A percentile compares a stretch with the other conserved stretches of the same genome.
Evolutionary conservation across 2,329 filamentous ascomycete genomes (phyloP).

Genomic region (Curvularia verruculosa): DNA sequence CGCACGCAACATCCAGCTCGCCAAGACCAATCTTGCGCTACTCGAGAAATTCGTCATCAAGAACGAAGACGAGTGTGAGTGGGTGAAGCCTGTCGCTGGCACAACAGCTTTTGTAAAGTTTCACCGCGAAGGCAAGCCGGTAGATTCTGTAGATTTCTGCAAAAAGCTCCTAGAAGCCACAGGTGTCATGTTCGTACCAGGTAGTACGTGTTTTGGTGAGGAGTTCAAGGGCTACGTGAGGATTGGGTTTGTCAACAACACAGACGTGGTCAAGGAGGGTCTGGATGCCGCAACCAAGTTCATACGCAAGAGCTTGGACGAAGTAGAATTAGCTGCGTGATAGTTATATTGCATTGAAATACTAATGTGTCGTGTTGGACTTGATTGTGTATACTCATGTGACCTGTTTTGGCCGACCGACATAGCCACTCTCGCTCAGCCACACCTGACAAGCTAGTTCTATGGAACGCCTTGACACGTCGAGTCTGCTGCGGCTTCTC

Average conservation of each 20-base stretch:
- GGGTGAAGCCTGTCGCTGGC: conserved; percentile 76
- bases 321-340: conserved; percentile 50
- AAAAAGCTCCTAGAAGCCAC: conserved; percentile 69
- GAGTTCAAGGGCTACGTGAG: conserved; percentile 76
- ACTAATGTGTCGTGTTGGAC: not conserved
- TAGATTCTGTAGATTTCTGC: conserved; percentile 77
- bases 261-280: conserved; percentile 69
- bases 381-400: not conserved
- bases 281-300: conserved; percentile 63
- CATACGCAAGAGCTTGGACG: conserved; percentile 62
- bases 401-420: not conserved
- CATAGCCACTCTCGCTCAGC: not conserved
- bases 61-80: conserved; percentile 68
- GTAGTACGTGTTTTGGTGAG: conserved; percentile 73
- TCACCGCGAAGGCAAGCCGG: conserved; percentile 62
- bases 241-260: conserved; percentile 77
- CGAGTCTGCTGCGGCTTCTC: not conserved
- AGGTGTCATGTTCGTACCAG: conserved; percentile 77
- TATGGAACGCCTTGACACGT: not conserved
- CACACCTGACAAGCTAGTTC: not conserved
- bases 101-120: conserved; percentile 82
- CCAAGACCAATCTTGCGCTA: conserved; percentile 69
- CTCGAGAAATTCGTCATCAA: conserved; percentile 71
- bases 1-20: conserved; percentile 68
- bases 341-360: not conserved